Evolutionary conservation across 1,284 basidiomycete genomes (phyloP).

Genomic region (Macrocybe sp.): DNA sequence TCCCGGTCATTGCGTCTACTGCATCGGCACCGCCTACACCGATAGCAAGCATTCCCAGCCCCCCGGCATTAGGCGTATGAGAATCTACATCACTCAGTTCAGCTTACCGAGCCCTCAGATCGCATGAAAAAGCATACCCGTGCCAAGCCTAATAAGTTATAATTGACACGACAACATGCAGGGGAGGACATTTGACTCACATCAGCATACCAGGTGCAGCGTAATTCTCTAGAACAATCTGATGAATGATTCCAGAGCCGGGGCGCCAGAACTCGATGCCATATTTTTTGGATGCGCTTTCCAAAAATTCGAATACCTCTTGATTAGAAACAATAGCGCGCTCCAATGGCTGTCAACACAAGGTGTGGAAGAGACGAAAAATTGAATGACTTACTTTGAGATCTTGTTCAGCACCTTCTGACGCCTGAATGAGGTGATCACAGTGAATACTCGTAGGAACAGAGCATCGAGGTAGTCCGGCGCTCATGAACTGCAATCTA

Average conservation of each 20-base stretch:
- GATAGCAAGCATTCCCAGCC: slow-evolving; percentile 96
- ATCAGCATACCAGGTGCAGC: slow-evolving; percentile 87
- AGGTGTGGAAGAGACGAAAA: slow-evolving; percentile 1
- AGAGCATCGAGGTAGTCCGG: slow-evolving; percentile 80
- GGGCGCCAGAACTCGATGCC: slow-evolving; percentile 96
- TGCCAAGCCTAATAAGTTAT: slow-evolving; percentile 54
- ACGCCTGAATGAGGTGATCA: slow-evolving; percentile 95
- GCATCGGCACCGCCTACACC: slow-evolving; percentile 99
- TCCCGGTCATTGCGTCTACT: slow-evolving; percentile 97
- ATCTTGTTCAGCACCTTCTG: slow-evolving; percentile 78
- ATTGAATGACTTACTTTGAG: slow-evolving; percentile 50
- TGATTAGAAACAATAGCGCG: slow-evolving; percentile 86
- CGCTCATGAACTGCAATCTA: slow-evolving; percentile 98
- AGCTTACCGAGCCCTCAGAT: slow-evolving; percentile 3
- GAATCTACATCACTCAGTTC: slow-evolving; percentile 60
- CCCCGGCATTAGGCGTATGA: slow-evolving; percentile 98
- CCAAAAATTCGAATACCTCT: slow-evolving; percentile 98
- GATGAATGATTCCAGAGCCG: slow-evolving; percentile 95
- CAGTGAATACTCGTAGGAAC: slow-evolving; percentile 92
- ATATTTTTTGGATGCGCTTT: slow-evolving; percentile 93
- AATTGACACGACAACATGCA: slow-evolving; percentile 1
- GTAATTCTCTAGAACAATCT: slow-evolving; percentile 98
- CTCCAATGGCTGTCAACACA: slow-evolving; percentile 31
- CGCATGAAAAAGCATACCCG: slow-evolving; percentile 39
- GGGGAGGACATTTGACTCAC: slow-evolving; percentile 34